Evolutionary conservation across 2,329 filamentous ascomycete genomes (phyloP), one percentile per base, ranked within the genome.

Genomic region (Hymenoscyphus infarciens): DNA sequence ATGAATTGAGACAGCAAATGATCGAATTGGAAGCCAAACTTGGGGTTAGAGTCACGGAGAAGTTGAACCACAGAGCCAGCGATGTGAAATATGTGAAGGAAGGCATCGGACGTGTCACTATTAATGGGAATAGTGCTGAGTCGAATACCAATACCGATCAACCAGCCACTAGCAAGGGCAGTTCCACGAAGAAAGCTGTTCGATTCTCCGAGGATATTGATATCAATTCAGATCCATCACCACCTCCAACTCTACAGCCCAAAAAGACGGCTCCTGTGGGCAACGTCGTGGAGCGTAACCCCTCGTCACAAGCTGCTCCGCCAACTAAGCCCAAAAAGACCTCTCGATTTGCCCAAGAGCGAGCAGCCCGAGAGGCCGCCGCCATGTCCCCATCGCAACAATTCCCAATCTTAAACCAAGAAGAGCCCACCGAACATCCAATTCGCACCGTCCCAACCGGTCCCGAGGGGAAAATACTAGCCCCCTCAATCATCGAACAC

Each of bases 1-100:
- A 90, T 15, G 96, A 96, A 71, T 45, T 75, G 16, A 85, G 87
- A 35, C 81, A 84, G 69, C 84, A 91, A 68, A 98, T 99, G 95
- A 82, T 89, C 54, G 90, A 93, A 68, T 80, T 99, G 4, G 90
- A 97, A 75, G 82, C 88, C 72, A 88, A 87, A 66, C 81, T 97
- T 0, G 82, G 81, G n/a, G 83, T 87, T 66, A 83, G 74, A 63
- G 68, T 69, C 60, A 79, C 78, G 66, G 81, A 81, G 72, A 88
- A 83, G 71, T 71, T 87, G 56, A 85, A 81, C 60, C 85, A 83
- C 64, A 75, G 79, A 68, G 61, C 65, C 3, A 66, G 63, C 56
- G 67, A 73, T 19, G 68, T 68, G 19, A 73, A 76, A 68, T 57
- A 69, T 67, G 69, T 71, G 76, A 75, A 81, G 27, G 82, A 84